Evolutionary conservation across 768 basidiomycete species (phyloP), one percentile per base, ranked within the genome.

Genomic region (Hypholoma sublateritium): DNA sequence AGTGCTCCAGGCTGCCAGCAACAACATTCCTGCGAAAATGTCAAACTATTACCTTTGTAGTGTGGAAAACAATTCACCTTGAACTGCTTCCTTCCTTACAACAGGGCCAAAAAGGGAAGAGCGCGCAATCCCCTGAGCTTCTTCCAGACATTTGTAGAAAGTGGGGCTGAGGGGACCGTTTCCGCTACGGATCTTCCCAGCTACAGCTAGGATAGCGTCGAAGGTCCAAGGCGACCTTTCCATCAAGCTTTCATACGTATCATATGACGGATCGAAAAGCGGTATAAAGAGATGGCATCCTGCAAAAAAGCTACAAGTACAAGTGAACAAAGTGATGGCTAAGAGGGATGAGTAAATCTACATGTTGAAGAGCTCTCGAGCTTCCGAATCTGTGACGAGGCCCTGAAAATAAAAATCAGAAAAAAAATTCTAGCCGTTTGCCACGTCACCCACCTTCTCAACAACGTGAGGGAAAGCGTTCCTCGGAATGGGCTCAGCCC

Each of bases 241-340:
- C 79, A 88, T 89, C 64, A 95, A 80, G 62, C 87, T 86, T 70
- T 96, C 95, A 75, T 91, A 95, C 14, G 92, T 93, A 78, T 98
- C 95, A 74, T 94, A 96, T 57, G 79, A 76, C 32, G 92, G 90
- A 74, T 97, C 94, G 77, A 95, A 97, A 59, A 97, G 80, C 46
- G 95, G 95, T 62, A 97, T 93, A 79, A 97, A 98, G 69, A 95
- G 82, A 77, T 97, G 91, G 74, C 94, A 97, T 48, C 95, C 95
- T 56, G 91, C 88, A 77, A 96, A 96, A 80, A 96, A 98, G 67
- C 92, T 94, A 77, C 59, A 67, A 68, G 63, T 68, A 72, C 69
- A 63, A 68, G 69, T 70, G 70, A 70, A 73, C 71, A 70, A 69
- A 64, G 63, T 64, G 68, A 65, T 69, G 60, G 66, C 66, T 67